A percentile compares a stretch with the other conserved stretches of the same genome.
Conservation (phyloP, 148 eudicot genomes). For the Suaeda aralocaspica region DNA sequence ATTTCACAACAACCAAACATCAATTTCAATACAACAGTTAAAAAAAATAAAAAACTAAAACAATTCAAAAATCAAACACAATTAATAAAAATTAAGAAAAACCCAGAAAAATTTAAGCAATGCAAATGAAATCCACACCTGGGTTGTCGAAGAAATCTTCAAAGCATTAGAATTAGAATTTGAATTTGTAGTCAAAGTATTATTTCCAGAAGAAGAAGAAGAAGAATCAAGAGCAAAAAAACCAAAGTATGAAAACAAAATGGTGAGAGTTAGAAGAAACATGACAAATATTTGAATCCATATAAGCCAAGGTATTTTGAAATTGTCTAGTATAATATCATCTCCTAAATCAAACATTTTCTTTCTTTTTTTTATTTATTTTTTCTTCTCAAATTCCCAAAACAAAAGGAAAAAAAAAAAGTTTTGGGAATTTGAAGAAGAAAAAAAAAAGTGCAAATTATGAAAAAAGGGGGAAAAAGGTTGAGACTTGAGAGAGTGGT, state of each 20-base stretch:
- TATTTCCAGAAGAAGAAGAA: conserved; percentile 15
- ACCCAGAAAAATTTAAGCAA: background rate
- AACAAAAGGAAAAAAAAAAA: background rate
- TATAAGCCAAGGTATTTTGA: conserved; percentile 30
- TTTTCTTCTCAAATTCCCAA: conserved; percentile 21
- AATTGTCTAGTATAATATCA: conserved; percentile 15
- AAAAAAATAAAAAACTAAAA: background rate
- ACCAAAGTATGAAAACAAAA: conserved; percentile 27
- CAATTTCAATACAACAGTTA: background rate
- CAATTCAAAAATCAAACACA: background rate
- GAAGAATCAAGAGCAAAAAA: conserved; percentile 22
- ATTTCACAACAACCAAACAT: background rate
- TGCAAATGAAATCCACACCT: conserved; percentile 20
- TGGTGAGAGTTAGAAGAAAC: conserved; percentile 25
- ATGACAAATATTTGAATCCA: conserved; percentile 33
- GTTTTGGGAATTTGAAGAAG: background rate
- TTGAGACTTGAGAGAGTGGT: no score
- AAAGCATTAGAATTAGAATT: conserved; percentile 6
- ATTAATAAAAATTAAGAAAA: background rate
- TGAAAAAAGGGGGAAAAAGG: background rate
- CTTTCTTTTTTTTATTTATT: no score
- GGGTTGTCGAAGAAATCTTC: conserved; percentile 13
- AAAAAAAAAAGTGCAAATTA: background rate
- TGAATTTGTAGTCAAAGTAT: conserved; percentile 11
- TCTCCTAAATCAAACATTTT: conserved; percentile 33